A percentile compares a stretch with the other conserved stretches of the same genome.
Evolutionary conservation across 257 asterid species (phyloP).

Genomic region (Solanum corneliomulleri): DNA sequence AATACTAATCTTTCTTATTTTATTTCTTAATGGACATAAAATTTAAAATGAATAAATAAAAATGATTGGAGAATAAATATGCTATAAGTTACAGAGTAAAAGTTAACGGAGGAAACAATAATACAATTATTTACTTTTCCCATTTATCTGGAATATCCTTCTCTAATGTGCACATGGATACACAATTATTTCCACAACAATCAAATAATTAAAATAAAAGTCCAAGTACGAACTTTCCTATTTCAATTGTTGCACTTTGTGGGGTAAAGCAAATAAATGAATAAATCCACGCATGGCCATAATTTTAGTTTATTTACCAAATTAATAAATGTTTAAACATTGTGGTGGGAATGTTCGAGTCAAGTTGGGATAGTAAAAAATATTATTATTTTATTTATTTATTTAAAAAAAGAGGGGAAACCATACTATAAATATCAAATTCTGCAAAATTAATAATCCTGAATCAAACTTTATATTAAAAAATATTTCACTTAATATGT

Average conservation of each 20-base stretch:
- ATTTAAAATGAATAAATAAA: too few relatives aligned
- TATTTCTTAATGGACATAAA: too few relatives aligned
- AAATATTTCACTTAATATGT: neutral
- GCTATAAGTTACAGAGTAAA: too few relatives aligned
- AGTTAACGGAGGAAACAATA: neutral
- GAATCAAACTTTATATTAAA: too few relatives aligned
- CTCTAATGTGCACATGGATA: neutral
- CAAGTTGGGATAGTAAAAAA: neutral
- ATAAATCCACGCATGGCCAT: neutral
- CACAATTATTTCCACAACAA: neutral
- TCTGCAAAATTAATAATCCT: neutral
- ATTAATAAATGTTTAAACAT: neutral
- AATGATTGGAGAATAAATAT: too few relatives aligned
- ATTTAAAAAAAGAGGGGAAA: too few relatives aligned
- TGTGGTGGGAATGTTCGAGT: neutral
- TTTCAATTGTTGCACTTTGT: neutral
- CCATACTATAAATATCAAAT: neutral
- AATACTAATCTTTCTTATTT: too few relatives aligned
- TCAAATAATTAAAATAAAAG: neutral
- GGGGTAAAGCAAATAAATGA: neutral
- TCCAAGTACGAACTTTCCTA: neutral
- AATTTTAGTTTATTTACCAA: neutral
- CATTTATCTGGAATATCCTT: neutral
- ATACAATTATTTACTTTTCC: neutral
- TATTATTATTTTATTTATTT: too few relatives aligned